Conservation (phyloP, 371 early-diverging fungal genomes). For the Circinella umbellata region DNA sequence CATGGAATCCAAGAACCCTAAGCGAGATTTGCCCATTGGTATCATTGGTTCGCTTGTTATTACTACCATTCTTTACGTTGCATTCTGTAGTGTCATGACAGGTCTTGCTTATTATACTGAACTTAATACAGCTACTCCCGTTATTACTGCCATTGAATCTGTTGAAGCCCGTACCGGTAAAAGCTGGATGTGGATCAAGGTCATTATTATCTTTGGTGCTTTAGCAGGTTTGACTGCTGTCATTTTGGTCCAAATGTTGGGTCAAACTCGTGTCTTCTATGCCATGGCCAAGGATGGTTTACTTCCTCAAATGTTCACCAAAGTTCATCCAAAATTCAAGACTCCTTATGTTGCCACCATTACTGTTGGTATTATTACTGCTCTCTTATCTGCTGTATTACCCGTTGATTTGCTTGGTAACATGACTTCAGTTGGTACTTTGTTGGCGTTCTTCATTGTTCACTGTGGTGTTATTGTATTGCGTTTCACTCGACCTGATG, state of each 20-base stretch:
- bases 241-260: conserved; percentile 74
- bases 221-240: conserved; percentile 82
- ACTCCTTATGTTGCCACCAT: conserved; percentile 80
- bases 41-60: conserved; percentile 79
- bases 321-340: conserved; percentile 65
- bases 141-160: conserved; percentile 64
- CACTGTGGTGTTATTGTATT: conserved; percentile 78
- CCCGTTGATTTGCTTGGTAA: conserved; percentile 86
- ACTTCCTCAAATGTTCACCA: conserved; percentile 72
- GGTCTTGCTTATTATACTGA: conserved; percentile 72
- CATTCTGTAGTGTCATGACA: conserved; percentile 68
- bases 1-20: conserved; percentile 84
- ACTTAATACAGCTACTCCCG: conserved; percentile 61
- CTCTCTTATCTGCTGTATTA: conserved; percentile 73
- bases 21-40: conserved; percentile 86
- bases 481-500: conserved; percentile 76
- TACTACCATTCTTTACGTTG: conserved; percentile 82
- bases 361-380: conserved; percentile 74
- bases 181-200: conserved; percentile 65
- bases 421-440: conserved; percentile 86
- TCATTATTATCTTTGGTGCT: conserved; percentile 78
- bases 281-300: conserved; percentile 89
- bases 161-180: conserved; percentile 49
- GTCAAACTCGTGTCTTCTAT: conserved; percentile 88
- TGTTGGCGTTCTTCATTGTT: conserved; percentile 86